Evolutionary conservation across 306 rosid species (phyloP), one percentile per base, ranked within the genome.

Genomic region (Sindora glabra): DNA sequence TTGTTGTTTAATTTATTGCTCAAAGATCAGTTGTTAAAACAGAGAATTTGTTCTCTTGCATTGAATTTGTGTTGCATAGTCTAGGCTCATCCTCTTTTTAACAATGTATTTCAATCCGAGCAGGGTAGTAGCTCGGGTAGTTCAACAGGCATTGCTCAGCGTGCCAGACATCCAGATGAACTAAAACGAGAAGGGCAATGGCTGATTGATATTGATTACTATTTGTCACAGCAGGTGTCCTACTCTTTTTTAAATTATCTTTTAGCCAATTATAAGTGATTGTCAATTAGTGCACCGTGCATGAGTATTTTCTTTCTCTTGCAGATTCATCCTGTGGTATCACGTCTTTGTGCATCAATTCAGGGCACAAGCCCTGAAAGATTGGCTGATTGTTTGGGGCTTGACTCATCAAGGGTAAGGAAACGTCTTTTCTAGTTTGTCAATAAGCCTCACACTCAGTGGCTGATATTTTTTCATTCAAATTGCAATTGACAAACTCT

Each of bases 91-190:
- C 38, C 14, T 42, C 30, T 26, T 41, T 45, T 41, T 54, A 37
- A n/a, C 48, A 23, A 10, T 48, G 22, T 55, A 62, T 78, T 65
- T 38, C 48, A 17, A 44, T 44, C n/a, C 74, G 72, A 59, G 38
- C 74, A 92, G 98, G 98, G 90, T 26, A 49, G 79, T 57, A 77
- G 68, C 80, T 79, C 90, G 23, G 83, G 77, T 63, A 67, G 82
- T 60, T 77, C 82, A 29, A 55, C 59, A 0, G 89, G 86, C 53
- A 72, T 92, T 66, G 98, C 98, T 56, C 96, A 77, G 48, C 96
- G 98, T 62, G 98, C 98, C 55, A 79, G 98, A 66, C 92, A 92
- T 76, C 95, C 98, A 11, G 98, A 91, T 64, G 98, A 91, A 72
- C 67, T 91, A 32, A 90, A 82, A 78, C 89, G n/a, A 62, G 94